Evolutionary conservation across 2,329 filamentous ascomycete species (phyloP).

Genomic region (Fusarium sp.): DNA sequence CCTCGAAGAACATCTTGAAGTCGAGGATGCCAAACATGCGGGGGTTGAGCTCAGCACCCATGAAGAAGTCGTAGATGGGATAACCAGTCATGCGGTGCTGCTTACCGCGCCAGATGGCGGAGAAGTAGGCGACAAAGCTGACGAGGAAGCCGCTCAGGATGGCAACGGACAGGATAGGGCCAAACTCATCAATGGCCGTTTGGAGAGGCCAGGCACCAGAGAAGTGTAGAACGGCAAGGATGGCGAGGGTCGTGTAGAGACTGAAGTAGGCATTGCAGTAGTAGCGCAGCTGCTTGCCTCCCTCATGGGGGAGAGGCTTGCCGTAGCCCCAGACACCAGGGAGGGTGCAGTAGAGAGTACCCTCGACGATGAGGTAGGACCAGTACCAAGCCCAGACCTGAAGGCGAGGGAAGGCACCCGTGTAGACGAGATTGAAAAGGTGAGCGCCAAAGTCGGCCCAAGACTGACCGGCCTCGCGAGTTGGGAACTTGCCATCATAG

Average conservation of each 20-base stretch:
- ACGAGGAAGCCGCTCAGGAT: slow-evolving; percentile 91
- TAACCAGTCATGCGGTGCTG: slow-evolving; percentile 93
- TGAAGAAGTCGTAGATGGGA: slow-evolving; percentile 91
- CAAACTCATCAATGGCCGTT: slow-evolving; percentile 94
- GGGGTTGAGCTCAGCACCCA: slow-evolving; percentile 90
- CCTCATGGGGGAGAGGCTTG: slow-evolving; percentile 84
- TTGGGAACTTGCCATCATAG: slow-evolving; percentile 86
- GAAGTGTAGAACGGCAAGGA: slow-evolving; percentile 79
- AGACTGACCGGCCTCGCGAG: slow-evolving; percentile 72
- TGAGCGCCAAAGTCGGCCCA: slow-evolving; percentile 77
- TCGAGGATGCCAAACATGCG: slow-evolving; percentile 87
- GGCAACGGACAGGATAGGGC: slow-evolving; percentile 89
- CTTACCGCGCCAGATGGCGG: slow-evolving; percentile 80
- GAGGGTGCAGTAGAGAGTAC: slow-evolving; percentile 81
- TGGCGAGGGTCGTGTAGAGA: slow-evolving; percentile 85
- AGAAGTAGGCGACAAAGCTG: slow-evolving; percentile 85
- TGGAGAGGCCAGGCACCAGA: slow-evolving; percentile 89
- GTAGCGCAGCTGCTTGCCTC: slow-evolving; percentile 88
- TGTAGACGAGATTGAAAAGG: slow-evolving; percentile 78
- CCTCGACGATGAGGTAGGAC: slow-evolving; percentile 89
- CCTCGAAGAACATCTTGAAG: slow-evolving; percentile 98
- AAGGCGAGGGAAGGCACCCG: slow-evolving; percentile 81
- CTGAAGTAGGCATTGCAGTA: slow-evolving; percentile 92
- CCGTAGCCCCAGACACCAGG: slow-evolving; percentile 90
- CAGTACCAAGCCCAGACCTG: slow-evolving; percentile 96